Evolutionary conservation across 768 basidiomycete genomes (phyloP), one percentile per base, ranked within the genome.

Genomic region (Pisolithus microcarpus): DNA sequence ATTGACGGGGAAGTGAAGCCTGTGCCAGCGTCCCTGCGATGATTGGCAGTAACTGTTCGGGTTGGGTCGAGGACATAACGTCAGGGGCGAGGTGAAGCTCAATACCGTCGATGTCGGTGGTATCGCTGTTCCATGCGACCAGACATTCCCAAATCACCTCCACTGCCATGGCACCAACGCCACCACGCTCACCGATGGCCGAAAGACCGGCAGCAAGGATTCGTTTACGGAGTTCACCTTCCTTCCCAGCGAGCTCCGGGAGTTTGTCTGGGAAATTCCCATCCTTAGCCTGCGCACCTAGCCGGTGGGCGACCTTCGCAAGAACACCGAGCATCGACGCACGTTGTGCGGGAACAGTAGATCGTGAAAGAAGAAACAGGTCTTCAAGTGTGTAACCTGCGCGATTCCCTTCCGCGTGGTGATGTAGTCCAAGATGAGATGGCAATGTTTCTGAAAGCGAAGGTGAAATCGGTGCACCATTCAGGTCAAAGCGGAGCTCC

Each of bases 321-420:
- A 95, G 67, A 2, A 94, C 73, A 6, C 80, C 78, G 16, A 95
- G 70, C 30, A 30, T 30, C 30, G 8, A 30, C 7, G 30, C 30
- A 30, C 30, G 30, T 10, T 30, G 30, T 30, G 87, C 84, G 11
- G 84, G 81, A 0, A 93, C 85, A 2, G 84, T 91, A 0, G 90
- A 92, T 37, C 89, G 72, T 4, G 83, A 80, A 8, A 94, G 75
- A 38, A 87, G 69, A 42, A 94, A 84, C 4, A 95, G 74, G 53
- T 95, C 93, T 40, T 90, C 84, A 1, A 95, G 70, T 0, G 90
- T 93, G 67, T 96, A 96, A 0, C 92, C 93, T 0, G 93, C 93
- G 51, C 76, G 80, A 30, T 73, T 68, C 5, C 75, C 73, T 50
- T 89, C 83, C 0, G 91, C 85, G 61, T 95, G 93, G 62, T 96